Percentiles rank a stretch among this genome's conserved stretches.
These are phyloP conservation scores for Aspergillus carlsbadensis DNA, from an alignment of 495 filamentous ascomycete species.

Conservation along the genomic window DNA sequence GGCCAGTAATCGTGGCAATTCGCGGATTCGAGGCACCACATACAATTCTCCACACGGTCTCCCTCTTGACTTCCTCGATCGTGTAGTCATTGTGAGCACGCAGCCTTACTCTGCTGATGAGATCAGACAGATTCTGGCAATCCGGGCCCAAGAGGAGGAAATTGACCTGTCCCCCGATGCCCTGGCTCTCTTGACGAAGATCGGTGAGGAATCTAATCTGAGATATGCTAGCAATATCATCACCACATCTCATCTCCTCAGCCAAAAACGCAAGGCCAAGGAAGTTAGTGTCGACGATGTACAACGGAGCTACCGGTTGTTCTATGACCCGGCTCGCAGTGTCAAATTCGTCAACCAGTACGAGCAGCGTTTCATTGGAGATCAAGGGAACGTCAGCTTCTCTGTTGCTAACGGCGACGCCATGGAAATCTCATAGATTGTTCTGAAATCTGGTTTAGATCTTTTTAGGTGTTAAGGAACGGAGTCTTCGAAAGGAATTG, in stretches of 20 bases:
- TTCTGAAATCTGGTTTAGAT: constrained; percentile 25
- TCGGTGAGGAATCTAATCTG: constrained; percentile 88
- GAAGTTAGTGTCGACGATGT: constrained; percentile 87
- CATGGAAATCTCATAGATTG: constrained; percentile 74
- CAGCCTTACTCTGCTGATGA: constrained; percentile 83
- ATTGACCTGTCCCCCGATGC: constrained; percentile 87
- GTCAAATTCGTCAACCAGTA: constrained; percentile 87
- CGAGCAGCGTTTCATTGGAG: constrained; percentile 89
- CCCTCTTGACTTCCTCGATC: constrained; percentile 93
- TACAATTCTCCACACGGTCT: constrained; percentile 90
- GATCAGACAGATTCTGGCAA: constrained; percentile 83
- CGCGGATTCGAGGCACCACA: constrained; percentile 89
- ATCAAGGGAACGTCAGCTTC: constrained; percentile 77
- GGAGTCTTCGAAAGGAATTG: constrained; percentile 16
- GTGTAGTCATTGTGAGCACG: constrained; percentile 94
- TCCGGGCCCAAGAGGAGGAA: constrained; percentile 93
- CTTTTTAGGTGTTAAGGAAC: constrained; percentile 21
- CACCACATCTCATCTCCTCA: constrained; percentile 82
- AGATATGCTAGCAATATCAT: constrained; percentile 95
- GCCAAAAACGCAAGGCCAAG: constrained; percentile 73
- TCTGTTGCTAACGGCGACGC: constrained; percentile 65
- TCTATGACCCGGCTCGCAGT: constrained; percentile 85
- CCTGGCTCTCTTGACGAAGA: constrained; percentile 87
- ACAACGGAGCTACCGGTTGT: constrained; percentile 86
- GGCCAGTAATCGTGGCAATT: constrained; percentile 95